Evolutionary conservation across 495 filamentous ascomycete genomes (phyloP), one percentile per base, ranked within the genome.

Genomic region (Cercophora sp.): DNA sequence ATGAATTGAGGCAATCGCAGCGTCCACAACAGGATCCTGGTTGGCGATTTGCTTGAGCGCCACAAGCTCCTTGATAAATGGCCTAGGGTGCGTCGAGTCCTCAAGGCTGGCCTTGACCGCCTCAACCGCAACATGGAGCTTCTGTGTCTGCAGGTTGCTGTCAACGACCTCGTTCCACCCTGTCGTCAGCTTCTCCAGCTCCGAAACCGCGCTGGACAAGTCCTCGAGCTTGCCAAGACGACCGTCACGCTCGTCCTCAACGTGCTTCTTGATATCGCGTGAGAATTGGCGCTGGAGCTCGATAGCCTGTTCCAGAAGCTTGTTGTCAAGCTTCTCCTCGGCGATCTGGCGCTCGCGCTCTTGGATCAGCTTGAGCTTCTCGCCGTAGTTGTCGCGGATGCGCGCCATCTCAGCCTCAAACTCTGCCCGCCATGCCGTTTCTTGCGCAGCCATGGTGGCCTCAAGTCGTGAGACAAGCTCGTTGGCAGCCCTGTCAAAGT

Each of bases 1-100:
- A 73, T 93, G 90, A 72, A 98, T 96, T 48, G 90, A 93, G 2
- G 84, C 85, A 60, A 98, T 94, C 27, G 93, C 93, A 11, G 91
- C 92, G 56, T 87, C 82, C 48, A 96, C 85, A 8, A 96, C 87
- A 2, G 86, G 69, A 64, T 96, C 87, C 34, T 89, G 85, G 15
- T 77, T 72, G 18, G 90, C 89, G 57, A 95, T 84, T 69, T 96
- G 90, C 73, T 96, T 96, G 36, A 98, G 78, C 22, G 94, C 93
- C 15, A 92, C 89, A 2, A 98, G 80, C 70, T 98, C 93, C 44
- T 81, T 81, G 56, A 94, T 75, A 67, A 98, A 98, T 0, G 93
- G 93, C 19, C 83, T 80, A 32, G 92, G 85, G 52, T 81, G 79
- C 39, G 84, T 76, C 11, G 84, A 73, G 39, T 85, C 85, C 65